Evolutionary conservation across 1,284 basidiomycete genomes (phyloP), one percentile per base, ranked within the genome.

Genomic region (Moniliophthora roreri): DNA sequence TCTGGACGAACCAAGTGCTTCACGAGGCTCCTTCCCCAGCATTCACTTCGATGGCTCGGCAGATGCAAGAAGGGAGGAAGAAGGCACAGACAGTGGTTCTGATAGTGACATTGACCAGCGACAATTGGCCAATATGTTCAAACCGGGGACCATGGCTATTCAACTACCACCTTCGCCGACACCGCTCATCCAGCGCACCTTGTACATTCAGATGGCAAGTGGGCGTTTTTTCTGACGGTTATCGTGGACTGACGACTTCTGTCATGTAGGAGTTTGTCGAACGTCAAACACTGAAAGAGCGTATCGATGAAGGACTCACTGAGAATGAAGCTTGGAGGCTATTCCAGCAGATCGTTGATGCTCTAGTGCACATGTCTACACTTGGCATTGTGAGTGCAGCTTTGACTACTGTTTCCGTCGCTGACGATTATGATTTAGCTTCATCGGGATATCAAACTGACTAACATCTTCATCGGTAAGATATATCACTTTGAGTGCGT

Each of bases 261-360:
- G 8, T 36, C 34, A 52, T 46, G n/a, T 59, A 91, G 89, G 93
- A 88, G 74, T 95, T 87, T 66, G 93, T 93, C n/a, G 91, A 87
- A 70, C 81, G 84, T 38, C 93, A 93, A 67, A 93, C 91, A 0
- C 66, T 93, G 60, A 85, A 82, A 67, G 91, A 93, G 84, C 78
- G 88, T 26, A 85, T 96, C 42, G 85, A 86, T 15, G 88, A 92
- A 60, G 90, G 89, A 0, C 71, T 96, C 2, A 77, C 79, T 0
- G 91, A 93, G 68, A 85, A 92, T 42, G 92, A 96, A 58, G 85
- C 87, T 0, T 98, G 95, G 95, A 75, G 90, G 24, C 73, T 98
- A 16, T 92, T 98, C 63, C 85, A 91, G 47, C 94, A 98, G 70
- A 87, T 96, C 50, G 70, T 98, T n/a, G 93, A 97, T 58, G 95